These are phyloP conservation scores for Nannochloris sp. DNA, from an alignment of 139 green algal genomes.

Conservation along the genomic window DNA sequence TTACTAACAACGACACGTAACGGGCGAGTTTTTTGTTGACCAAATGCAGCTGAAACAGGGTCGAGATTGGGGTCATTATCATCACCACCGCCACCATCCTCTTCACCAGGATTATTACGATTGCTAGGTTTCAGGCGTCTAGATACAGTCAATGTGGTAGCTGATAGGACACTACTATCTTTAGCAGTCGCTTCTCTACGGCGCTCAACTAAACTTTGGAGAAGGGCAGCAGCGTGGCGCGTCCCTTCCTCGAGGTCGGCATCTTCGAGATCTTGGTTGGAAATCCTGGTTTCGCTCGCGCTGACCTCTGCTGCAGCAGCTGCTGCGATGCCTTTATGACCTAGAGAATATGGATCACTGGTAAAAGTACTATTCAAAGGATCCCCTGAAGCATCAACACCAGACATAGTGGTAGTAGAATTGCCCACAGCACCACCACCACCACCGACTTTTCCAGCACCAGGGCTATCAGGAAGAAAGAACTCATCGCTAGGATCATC, in stretches of 20 bases:
- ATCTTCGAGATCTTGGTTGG: too few species aligned
- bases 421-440: neutral
- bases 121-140: neutral
- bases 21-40: neutral
- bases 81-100: neutral
- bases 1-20: constrained; percentile 31
- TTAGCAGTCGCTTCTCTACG: neutral
- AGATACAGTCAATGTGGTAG: neutral
- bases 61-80: neutral
- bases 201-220: constrained; percentile 37
- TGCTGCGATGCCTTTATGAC: neutral
- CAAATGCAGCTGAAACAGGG: neutral
- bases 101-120: too few species aligned
- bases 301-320: neutral
- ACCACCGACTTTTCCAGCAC: neutral
- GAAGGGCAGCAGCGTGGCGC: constrained; percentile 18
- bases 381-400: too few species aligned
- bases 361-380: neutral
- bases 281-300: neutral
- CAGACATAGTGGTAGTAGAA: neutral
- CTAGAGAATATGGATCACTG: neutral
- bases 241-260: neutral
- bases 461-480: neutral
- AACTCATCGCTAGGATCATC: neutral
- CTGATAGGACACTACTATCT: neutral